A percentile compares a stretch with the other conserved stretches of the same genome.
Conservation (phyloP, 805 yeast genomes). For the Kodamaea restingae region DNA sequence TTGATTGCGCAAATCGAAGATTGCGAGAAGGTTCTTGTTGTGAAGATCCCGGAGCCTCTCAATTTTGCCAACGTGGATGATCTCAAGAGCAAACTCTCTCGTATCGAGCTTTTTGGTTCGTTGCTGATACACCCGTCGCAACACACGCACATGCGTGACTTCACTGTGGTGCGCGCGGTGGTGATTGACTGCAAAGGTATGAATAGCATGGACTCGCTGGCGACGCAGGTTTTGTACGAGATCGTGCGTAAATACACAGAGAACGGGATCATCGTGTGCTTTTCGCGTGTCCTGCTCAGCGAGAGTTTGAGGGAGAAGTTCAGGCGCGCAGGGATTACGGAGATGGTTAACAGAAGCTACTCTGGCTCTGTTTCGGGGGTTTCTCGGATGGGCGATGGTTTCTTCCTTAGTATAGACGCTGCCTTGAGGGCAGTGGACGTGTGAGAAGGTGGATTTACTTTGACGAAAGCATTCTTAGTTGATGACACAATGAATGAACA, state of each 20-base stretch:
- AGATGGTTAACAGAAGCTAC: constrained; percentile 20
- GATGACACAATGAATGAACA: no score
- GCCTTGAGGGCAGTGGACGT: constrained; percentile 47
- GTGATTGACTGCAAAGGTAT: constrained; percentile 78
- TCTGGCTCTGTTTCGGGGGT: constrained; percentile 7
- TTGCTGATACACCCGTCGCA: constrained; percentile 72
- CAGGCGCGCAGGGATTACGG: constrained; percentile 50
- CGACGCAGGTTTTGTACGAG: constrained; percentile 65
- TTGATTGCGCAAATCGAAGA: constrained; percentile 38
- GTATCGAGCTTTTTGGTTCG: constrained; percentile 78
- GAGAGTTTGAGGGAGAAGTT: constrained; percentile 47
- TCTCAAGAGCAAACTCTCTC: constrained; percentile 56
- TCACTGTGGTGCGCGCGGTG: constrained; percentile 50
- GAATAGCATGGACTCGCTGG: constrained; percentile 76
- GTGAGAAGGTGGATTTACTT: no score
- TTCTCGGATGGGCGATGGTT: constrained; percentile 26
- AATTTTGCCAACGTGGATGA: constrained; percentile 85
- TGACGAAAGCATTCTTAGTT: no score
- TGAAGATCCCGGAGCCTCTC: constrained; percentile 82
- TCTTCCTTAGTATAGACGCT: constrained; percentile 51
- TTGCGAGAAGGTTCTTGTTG: constrained; percentile 70
- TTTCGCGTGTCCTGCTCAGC: constrained; percentile 56
- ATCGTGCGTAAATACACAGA: constrained; percentile 51
- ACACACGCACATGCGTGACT: constrained; percentile 42
- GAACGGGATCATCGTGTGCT: constrained; percentile 52